Conservation (phyloP, 1,284 basidiomycete genomes). For the Mycena citricolor region DNA sequence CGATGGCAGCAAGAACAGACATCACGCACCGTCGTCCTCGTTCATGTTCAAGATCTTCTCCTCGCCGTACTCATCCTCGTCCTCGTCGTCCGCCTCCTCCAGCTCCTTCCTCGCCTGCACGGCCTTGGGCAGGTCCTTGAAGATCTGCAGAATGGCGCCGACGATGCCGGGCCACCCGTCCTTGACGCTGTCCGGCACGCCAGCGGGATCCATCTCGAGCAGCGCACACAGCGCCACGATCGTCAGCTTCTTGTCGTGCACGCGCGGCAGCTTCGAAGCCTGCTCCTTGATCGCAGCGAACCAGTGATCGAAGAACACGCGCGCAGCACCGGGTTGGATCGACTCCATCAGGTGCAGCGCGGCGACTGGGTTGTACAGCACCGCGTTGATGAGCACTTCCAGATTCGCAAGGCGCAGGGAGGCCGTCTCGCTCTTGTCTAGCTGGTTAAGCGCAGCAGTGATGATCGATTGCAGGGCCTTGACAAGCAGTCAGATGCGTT, state of each 20-base stretch:
- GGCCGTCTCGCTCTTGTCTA: constrained; percentile 61
- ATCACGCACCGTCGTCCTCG: constrained; percentile 64
- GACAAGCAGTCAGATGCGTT: not conserved
- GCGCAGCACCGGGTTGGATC: constrained; percentile 55
- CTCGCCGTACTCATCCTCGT: constrained; percentile 58
- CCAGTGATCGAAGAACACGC: constrained; percentile 79
- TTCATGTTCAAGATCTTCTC: constrained; percentile 66
- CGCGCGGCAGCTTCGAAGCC: constrained; percentile 66
- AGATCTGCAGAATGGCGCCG: constrained; percentile 64
- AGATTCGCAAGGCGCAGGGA: constrained; percentile 76
- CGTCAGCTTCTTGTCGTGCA: constrained; percentile 88
- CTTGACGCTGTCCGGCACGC: constrained; percentile 57
- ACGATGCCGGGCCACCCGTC: constrained; percentile 78
- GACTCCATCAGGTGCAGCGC: constrained; percentile 76
- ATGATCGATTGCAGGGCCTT: constrained; percentile 56
- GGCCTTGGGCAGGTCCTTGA: constrained; percentile 75
- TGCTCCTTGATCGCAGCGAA: constrained; percentile 68
- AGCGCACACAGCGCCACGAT: constrained; percentile 75
- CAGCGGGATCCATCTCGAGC: constrained; percentile 62
- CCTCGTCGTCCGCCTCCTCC: constrained; percentile 63
- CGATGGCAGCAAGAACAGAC: not conserved
- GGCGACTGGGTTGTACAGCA: constrained; percentile 83
- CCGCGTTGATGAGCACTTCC: constrained; percentile 79
- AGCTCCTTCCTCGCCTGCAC: constrained; percentile 69
- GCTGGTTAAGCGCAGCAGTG: constrained; percentile 54